These are phyloP conservation scores for Diaporthe vaccinii DNA, from an alignment of 2,329 filamentous ascomycete species.

Conservation along the genomic window DNA sequence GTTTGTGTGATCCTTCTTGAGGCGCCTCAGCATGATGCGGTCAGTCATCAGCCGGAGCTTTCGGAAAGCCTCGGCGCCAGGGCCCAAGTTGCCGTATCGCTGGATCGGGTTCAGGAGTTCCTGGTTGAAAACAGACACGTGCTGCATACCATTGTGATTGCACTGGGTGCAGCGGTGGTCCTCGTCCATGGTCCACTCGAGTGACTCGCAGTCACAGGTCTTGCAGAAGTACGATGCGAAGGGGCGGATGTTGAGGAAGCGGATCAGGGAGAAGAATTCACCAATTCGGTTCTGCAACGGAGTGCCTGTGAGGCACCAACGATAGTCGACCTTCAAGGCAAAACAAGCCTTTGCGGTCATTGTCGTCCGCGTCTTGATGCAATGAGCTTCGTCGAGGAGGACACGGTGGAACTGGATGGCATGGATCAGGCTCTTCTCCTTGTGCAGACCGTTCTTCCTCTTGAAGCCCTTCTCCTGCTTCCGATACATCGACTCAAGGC, in stretches of 20 bases:
- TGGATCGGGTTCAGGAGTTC: conserved; percentile 90
- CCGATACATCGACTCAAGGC: conserved; percentile 90
- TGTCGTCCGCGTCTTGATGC: conserved; percentile 90
- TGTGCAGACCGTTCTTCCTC: conserved; percentile 83
- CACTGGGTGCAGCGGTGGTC: conserved; percentile 80
- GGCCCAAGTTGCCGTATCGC: conserved; percentile 70
- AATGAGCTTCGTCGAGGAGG: conserved; percentile 89
- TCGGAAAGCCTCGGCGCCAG: conserved; percentile 78
- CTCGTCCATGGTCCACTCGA: conserved; percentile 87
- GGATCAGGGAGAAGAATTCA: conserved; percentile 94
- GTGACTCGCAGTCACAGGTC: conserved; percentile 80
- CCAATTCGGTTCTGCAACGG: conserved; percentile 97
- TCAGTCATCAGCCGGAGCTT: conserved; percentile 92
- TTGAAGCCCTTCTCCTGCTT: conserved; percentile 93
- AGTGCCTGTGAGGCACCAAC: conserved; percentile 96
- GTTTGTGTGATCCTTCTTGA: conserved; percentile 93
- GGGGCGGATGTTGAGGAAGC: conserved; percentile 89
- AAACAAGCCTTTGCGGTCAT: conserved; percentile 97
- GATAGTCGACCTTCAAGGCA: conserved; percentile 86
- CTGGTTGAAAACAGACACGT: conserved; percentile 76
- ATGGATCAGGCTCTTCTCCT: conserved; percentile 85
- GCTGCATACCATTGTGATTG: conserved; percentile 63
- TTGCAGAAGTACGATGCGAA: conserved; percentile 97
- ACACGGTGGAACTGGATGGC: conserved; percentile 89
- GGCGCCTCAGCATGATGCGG: conserved; percentile 93